These are phyloP conservation scores for Pleoardoris graminearum DNA, from an alignment of 2,329 filamentous ascomycete genomes.

Conservation along the genomic window DNA sequence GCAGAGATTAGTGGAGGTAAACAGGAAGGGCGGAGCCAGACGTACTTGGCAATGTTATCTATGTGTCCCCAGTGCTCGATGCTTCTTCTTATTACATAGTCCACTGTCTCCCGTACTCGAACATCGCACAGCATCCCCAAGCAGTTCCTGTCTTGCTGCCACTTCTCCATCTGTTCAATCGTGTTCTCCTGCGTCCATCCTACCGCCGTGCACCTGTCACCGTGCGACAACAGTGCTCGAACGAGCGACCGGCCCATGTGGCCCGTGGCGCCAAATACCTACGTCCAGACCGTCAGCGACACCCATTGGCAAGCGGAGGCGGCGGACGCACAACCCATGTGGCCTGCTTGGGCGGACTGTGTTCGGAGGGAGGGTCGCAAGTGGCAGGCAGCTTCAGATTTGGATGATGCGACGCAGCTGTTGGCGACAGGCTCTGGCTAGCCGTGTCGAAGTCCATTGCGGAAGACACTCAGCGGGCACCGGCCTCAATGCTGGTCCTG, in stretches of 20 bases:
- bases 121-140: slow-evolving; percentile 89
- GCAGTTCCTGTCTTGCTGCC: slow-evolving; percentile 65
- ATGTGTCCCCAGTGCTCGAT: slow-evolving; percentile 77
- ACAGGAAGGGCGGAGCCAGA: not conserved
- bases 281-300: slow-evolving; percentile 8
- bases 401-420: slow-evolving; percentile 39
- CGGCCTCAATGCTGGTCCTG: slow-evolving; percentile 19
- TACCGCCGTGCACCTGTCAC: slow-evolving; percentile 83
- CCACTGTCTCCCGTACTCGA: slow-evolving; percentile 76
- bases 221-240: slow-evolving; percentile 76
- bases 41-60: slow-evolving; percentile 80
- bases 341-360: slow-evolving; percentile 71
- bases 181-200: slow-evolving; percentile 80
- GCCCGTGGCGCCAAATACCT: slow-evolving; percentile 93
- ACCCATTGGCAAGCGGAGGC: not conserved
- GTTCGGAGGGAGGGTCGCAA: slow-evolving; percentile 78
- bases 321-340: slow-evolving; percentile 78
- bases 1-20: not conserved
- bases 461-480: slow-evolving; percentile 8
- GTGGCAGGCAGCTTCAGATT: slow-evolving; percentile 72
- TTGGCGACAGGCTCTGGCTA: slow-evolving; percentile 44
- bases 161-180: slow-evolving; percentile 70
- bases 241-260: slow-evolving; percentile 93
- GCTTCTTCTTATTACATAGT: slow-evolving; percentile 68
- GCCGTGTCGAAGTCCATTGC: slow-evolving; percentile 42